Conservation (phyloP, 2,329 filamentous ascomycete genomes). For the Clonostachys chloroleuca region DNA sequence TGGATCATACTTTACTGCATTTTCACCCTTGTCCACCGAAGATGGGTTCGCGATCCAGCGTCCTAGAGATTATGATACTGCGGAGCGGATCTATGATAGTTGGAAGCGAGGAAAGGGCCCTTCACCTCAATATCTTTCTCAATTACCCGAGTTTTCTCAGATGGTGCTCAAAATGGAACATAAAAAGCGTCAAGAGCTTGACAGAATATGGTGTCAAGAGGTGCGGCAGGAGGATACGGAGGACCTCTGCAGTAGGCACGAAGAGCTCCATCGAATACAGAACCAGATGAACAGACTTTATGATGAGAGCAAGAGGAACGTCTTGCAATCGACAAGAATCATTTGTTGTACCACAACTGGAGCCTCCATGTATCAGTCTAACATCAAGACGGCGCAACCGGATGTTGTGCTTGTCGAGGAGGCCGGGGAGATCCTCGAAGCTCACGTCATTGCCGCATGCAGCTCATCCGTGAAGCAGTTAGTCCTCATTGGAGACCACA, state of each 20-base stretch:
- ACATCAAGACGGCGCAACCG: conserved; percentile 48
- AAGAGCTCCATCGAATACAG: conserved; percentile 35
- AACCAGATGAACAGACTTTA: conserved; percentile 35
- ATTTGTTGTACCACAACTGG: conserved; percentile 70
- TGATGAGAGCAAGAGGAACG: conserved; percentile 29
- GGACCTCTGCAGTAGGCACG: conserved; percentile 27
- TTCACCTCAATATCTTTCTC: background rate
- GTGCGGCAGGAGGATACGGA: conserved; percentile 46
- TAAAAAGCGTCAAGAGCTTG: conserved; percentile 23
- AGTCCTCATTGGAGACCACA: conserved; percentile 69
- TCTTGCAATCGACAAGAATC: conserved; percentile 51
- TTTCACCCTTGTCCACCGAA: conserved; percentile 38
- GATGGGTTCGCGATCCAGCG: conserved; percentile 41
- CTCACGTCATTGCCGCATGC: conserved; percentile 57
- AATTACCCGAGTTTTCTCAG: too few species aligned
- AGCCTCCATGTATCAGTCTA: conserved; percentile 55
- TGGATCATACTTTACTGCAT: conserved; percentile 48
- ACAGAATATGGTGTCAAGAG: conserved; percentile 33
- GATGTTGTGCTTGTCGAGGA: conserved; percentile 66
- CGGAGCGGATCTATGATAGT: conserved; percentile 8
- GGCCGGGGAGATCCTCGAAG: conserved; percentile 69
- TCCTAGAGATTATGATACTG: conserved; percentile 33
- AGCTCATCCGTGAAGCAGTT: conserved; percentile 53
- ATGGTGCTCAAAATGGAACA: conserved; percentile 21
- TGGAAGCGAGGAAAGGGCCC: conserved; percentile 8